Evolutionary conservation across 1,284 basidiomycete species (phyloP).

Genomic region (Puccinia horiana): DNA sequence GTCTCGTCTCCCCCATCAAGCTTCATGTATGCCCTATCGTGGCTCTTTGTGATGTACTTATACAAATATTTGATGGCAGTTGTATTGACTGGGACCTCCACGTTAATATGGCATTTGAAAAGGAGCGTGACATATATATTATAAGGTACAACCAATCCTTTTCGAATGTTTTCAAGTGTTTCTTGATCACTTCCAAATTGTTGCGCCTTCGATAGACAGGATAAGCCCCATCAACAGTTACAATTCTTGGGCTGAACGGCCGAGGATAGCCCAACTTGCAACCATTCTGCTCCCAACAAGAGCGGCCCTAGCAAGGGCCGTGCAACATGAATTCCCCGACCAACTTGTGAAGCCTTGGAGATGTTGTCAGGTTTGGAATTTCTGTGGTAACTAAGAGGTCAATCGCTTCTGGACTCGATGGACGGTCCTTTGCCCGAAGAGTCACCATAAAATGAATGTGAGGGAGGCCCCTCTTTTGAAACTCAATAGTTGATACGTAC

Average conservation of each 20-base stretch:
- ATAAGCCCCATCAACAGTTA: background rate
- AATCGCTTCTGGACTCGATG: background rate
- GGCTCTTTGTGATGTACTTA: slow-evolving; percentile 26
- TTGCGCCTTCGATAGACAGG: background rate
- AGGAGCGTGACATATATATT: background rate
- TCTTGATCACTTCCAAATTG: background rate
- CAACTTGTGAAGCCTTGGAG: background rate
- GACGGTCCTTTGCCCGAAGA: background rate
- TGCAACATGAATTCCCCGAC: background rate
- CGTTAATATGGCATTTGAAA: slow-evolving; percentile 25
- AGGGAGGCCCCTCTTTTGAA: slow-evolving; percentile 30
- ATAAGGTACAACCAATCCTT: slow-evolving; percentile 14
- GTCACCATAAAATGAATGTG: slow-evolving; percentile 18
- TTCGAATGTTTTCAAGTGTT: background rate
- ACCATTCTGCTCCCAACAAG: background rate
- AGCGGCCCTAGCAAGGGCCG: background rate
- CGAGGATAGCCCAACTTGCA: slow-evolving; percentile 2
- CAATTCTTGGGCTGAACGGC: background rate
- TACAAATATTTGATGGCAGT: slow-evolving; percentile 17
- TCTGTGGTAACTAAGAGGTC: background rate
- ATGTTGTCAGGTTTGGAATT: background rate
- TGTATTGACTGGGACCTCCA: background rate
- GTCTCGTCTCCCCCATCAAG: background rate
- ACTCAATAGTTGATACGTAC: slow-evolving; percentile 32
- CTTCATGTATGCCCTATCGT: background rate